phyloP scores from a whole-genome alignment of 495 filamentous ascomycete genomes.

The Tricharina praecox region DNA sequence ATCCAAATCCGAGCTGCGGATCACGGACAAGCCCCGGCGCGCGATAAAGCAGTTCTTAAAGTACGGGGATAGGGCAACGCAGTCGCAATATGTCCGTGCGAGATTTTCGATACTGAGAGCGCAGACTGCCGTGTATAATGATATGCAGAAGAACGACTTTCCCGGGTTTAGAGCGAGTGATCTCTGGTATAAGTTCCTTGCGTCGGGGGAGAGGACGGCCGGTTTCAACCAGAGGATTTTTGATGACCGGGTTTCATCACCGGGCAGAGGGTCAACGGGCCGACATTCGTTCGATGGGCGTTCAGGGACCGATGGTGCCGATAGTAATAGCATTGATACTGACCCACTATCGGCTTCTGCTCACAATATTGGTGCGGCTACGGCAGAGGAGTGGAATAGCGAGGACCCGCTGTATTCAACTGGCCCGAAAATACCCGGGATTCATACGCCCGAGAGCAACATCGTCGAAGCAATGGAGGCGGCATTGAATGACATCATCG shows the following conservation, averaged over 20 bases:
- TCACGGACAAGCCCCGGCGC: constrained; percentile 47
- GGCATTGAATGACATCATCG: constrained; percentile 88
- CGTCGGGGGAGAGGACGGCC: constrained; percentile 51
- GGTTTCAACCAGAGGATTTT: neutral
- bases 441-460: constrained; percentile 27
- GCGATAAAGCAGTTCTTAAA: constrained; percentile 62
- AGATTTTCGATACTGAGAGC: constrained; percentile 63
- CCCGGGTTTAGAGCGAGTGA: constrained; percentile 80
- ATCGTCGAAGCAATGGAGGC: constrained; percentile 86
- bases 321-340: constrained; percentile 49
- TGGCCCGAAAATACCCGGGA: constrained; percentile 32
- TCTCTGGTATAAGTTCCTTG: constrained; percentile 85
- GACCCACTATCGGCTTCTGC: constrained; percentile 45
- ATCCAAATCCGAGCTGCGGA: constrained; percentile 52
- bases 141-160: constrained; percentile 63
- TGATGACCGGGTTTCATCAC: neutral
- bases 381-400: constrained; percentile 4
- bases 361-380: constrained; percentile 34
- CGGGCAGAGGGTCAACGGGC: constrained; percentile 6
- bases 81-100: constrained; percentile 68
- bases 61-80: constrained; percentile 54
- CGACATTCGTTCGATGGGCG: constrained; percentile 13
- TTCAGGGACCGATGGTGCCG: constrained; percentile 20
- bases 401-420: no score
- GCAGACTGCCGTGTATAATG: constrained; percentile 66